Conservation (phyloP, 345 rosid genomes). For the Ceriops decandra region DNA sequence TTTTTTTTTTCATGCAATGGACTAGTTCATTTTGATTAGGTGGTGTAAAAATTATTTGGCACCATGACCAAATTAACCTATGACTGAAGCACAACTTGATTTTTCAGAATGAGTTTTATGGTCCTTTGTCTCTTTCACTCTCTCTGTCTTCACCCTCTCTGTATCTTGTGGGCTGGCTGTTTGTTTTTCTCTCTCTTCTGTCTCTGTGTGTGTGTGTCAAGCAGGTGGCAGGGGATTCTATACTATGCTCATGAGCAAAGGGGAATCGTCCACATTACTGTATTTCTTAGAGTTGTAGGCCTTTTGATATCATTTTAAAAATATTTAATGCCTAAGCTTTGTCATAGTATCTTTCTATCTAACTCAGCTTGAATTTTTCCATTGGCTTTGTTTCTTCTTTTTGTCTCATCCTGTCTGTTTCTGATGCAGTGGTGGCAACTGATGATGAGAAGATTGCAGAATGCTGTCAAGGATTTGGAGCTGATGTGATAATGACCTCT, state of each 20-base stretch:
- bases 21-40: not conserved
- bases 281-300: not conserved
- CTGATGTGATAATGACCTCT: slow-evolving; percentile 94
- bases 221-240: too few relatives aligned
- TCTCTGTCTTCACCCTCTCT: too few relatives aligned
- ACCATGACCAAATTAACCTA: too few relatives aligned
- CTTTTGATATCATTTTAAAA: not conserved
- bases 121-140: too few relatives aligned
- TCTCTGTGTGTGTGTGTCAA: too few relatives aligned
- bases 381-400: not conserved
- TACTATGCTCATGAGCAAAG: too few relatives aligned
- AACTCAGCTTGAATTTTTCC: not conserved
- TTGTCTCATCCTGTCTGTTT: slow-evolving; percentile 6
- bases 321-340: not conserved
- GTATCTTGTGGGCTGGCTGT: too few relatives aligned
- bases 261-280: too few relatives aligned
- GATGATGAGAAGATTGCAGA: slow-evolving; percentile 90
- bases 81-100: too few relatives aligned
- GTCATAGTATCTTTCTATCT: not conserved
- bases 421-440: slow-evolving; percentile 76
- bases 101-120: too few relatives aligned
- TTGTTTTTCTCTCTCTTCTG: too few relatives aligned
- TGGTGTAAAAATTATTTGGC: not conserved
- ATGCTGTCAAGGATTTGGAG: slow-evolving; percentile 92
- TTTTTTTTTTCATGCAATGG: not conserved